A percentile compares a stretch with the other conserved stretches of the same genome.
Conservation (phyloP, 148 eudicot species). For the Dianthus caryophyllus region DNA sequence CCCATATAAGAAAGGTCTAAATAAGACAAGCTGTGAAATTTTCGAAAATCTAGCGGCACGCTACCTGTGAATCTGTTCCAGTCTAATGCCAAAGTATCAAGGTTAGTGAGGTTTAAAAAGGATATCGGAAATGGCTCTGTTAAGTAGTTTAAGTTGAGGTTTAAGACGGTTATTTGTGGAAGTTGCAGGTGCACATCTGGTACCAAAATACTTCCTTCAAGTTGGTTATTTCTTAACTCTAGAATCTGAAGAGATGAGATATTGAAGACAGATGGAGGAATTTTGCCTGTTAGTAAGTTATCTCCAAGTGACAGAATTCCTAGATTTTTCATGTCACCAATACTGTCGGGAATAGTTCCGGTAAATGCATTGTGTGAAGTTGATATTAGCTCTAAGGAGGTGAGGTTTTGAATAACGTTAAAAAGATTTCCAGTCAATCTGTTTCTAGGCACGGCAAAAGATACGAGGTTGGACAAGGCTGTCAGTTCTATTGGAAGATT, state of each 20-base stretch:
- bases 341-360: slow-evolving; percentile 28
- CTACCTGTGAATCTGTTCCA: slow-evolving; percentile 17
- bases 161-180: slow-evolving; percentile 15
- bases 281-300: slow-evolving; percentile 20
- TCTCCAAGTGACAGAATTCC: not conserved
- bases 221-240: slow-evolving; percentile 7
- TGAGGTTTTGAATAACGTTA: slow-evolving; percentile 27
- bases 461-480: slow-evolving; percentile 14
- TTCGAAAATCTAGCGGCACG: slow-evolving; percentile 11
- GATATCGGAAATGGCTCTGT: slow-evolving; percentile 28
- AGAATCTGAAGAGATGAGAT: slow-evolving; percentile 21
- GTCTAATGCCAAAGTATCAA: not conserved
- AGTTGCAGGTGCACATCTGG: slow-evolving; percentile 14
- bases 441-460: slow-evolving; percentile 13
- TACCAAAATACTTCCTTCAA: slow-evolving; percentile 29
- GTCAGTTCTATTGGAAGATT: slow-evolving; percentile 31
- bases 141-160: slow-evolving; percentile 7
- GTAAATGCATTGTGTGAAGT: slow-evolving; percentile 14
- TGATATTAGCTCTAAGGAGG: slow-evolving; percentile 18
- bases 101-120: slow-evolving; percentile 26
- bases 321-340: slow-evolving; percentile 17
- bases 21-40: not conserved
- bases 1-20: not conserved
- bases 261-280: slow-evolving; percentile 33
- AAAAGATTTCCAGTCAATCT: slow-evolving; percentile 30